Evolutionary conservation across 768 basidiomycete genomes (phyloP), one percentile per base, ranked within the genome.

Genomic region (Podaxis pistillaris): DNA sequence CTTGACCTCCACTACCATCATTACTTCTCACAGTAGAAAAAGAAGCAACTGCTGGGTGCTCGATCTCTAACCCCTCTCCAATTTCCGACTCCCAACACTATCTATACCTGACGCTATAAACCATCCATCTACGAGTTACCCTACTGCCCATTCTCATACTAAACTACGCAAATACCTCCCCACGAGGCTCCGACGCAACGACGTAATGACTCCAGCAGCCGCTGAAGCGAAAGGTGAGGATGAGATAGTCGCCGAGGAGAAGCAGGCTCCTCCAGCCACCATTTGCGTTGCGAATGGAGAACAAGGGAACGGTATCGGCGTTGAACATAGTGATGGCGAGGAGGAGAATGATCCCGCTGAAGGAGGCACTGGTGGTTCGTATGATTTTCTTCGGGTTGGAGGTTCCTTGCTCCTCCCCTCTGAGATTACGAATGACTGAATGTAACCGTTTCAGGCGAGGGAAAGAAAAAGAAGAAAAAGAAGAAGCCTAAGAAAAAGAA

Each of bases 381-480:
- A 61, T 22, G 46, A 38, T 30, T 54, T 33, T 53, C 37, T 24
- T 26, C 24, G 22, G 7, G 55, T 44, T 28, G 55, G 64, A 58
- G 22, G 44, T 13, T 40, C 11, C 17, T 22, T 22, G 37, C 44
- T 30, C 49, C n/a, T 15, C 24, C 26, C 28, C 19, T 11, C 46
- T 24, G 46, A 33, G 8, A 38, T 33, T 22, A 11, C 37, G 19
- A 22, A 22, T 38, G 11, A 12, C 37, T 36, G 59, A 12, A 52
- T 44, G n/a, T 40, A 15, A 24, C 33, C 44, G 8, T 51, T 46
- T 9, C 60, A 80, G 86, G 81, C 22, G 86, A 87, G 49, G 79
- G 70, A 58, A 87, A 87, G 74, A 90, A 87, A 73, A 95, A 94
- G 76, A 96, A 96, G 80, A 98, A 94, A 95, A 77, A 96, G 93